Base-by-base conservation (phyloP, 768 basidiomycete species). In the Rhizopogon sp. region DNA sequence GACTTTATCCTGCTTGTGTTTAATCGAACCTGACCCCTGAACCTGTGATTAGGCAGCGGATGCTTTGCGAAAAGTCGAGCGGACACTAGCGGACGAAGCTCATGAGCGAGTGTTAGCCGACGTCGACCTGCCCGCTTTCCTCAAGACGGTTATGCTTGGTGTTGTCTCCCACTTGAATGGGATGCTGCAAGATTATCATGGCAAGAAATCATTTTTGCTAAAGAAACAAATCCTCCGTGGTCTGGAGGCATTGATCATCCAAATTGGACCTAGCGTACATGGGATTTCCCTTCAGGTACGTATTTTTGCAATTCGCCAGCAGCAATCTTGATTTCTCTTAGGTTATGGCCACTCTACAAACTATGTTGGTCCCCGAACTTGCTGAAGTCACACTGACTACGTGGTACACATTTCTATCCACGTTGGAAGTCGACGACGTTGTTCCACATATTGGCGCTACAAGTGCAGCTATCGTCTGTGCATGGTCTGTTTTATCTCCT, bases 321-420 rank as follows among this genome's bases (percentile, higher is more conserved):
- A 39, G 13, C 13, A 37, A 42, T 56, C 29, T 56, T 60, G 1
- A 61, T 60, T 9, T 22, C 47, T 56, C 25, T 14, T 41, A 99
- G 96, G 87, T 98, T 61, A 93, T 98, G 90, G 93, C 96, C 0
- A 93, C 89, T 16, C 80, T 99, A 39, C 96, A 98, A 72, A 93
- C 90, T 6, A 90, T 88, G 73, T 78, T 75, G 35, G 77, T 91
- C 10, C 79, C 80, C 0, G 87, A 88, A 56, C 76, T 99, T 6
- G 81, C 90, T 0, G 82, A 88, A 55, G 85, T 84, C 6, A 89
- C 93, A 0, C 74, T 99, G 3, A 74, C 81, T 33, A 88, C 84
- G 39, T 98, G 94, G 93, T 69, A 80, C 53, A 76, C 72, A 25
- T 97, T 98, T 70, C 71, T 96, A 57, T 79, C 74, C 14, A 84